A percentile compares a stretch with the other conserved stretches of the same genome.
Conservation (phyloP, 306 rosid genomes). For the Acacia crassicarpa region DNA sequence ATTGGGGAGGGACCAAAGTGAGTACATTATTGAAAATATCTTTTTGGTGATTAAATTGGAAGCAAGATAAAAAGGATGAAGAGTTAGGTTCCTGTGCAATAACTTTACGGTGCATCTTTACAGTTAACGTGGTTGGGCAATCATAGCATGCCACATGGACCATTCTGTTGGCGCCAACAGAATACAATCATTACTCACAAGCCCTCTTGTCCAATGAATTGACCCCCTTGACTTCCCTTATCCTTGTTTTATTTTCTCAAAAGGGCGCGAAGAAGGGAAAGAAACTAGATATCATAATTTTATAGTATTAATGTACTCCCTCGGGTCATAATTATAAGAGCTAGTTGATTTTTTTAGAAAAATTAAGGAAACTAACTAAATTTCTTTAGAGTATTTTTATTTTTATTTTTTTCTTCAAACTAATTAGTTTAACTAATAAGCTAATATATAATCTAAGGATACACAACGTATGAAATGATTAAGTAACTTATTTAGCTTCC, state of each 20-base stretch:
- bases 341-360: too few species aligned
- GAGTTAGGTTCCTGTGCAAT: conserved; percentile 18
- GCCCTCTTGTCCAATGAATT: not conserved
- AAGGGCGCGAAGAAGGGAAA: not conserved
- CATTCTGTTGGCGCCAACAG: not conserved
- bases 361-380: too few species aligned
- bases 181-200: not conserved
- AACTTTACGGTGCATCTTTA: conserved; percentile 12
- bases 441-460: too few species aligned
- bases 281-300: not conserved
- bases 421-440: too few species aligned
- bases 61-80: conserved; percentile 31
- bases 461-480: too few species aligned
- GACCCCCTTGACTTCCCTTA: not conserved
- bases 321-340: too few species aligned
- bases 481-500: too few species aligned
- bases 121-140: conserved; percentile 2
- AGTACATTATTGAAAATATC: conserved; percentile 18
- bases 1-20: not conserved
- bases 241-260: not conserved
- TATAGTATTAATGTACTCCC: not conserved
- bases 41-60: conserved; percentile 32
- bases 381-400: too few species aligned
- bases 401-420: too few species aligned
- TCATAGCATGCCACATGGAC: conserved; percentile 32